Base-by-base conservation (phyloP, 345 rosid genomes). In the Eucalyptus polyanthemos region DNA sequence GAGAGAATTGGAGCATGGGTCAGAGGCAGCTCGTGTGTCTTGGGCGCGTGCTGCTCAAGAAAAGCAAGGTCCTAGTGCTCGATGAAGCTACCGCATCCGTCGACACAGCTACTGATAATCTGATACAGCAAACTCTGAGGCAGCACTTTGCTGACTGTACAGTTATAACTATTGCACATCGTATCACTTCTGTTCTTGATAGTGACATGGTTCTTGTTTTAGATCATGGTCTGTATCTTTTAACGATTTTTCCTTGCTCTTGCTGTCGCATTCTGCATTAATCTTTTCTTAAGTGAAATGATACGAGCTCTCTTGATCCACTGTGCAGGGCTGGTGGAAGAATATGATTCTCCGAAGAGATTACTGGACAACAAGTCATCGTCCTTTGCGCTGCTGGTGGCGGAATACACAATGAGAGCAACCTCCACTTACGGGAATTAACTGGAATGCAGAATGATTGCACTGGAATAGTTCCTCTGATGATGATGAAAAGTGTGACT, bases 1-100 rank as follows among this genome's bases (percentile, higher is more conserved):
- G 99, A 90, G 99, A 95, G 89, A 97, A 96, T 88, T 96, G 99
- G 99, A 97, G 99, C 89, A 94, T 96, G 96, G 99, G 99, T 15
- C 99, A 97, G 92, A 94, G 97, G 90, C 99, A 97, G 90, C 93
- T 97, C 3, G 96, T 95, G 9, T 97, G 99, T 90, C 95, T 97
- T 1, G 99, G 98, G 3, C 95, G 99, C 21, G 99, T 96, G 65
- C 93, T 97, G 27, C 95, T 96, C 2, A 95, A 96, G 93, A 95
- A 93, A 91, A 96, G 96, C 88, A 97, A 94, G 89, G 91, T 97
- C 87, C 89, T 97, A 91, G 97, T 96, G 34, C 97, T 96, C 3
- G 99, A 97, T 87, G 98, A 97, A 93, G 99, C 99, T 69, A 97
- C 97, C 3, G 97, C 99, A 88, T 97, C 98, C 3, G 97, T 96